A percentile compares a stretch with the other conserved stretches of the same genome.
These are phyloP conservation scores for Fraxinus anomala DNA, from an alignment of 257 asterid genomes.

Conservation along the genomic window DNA sequence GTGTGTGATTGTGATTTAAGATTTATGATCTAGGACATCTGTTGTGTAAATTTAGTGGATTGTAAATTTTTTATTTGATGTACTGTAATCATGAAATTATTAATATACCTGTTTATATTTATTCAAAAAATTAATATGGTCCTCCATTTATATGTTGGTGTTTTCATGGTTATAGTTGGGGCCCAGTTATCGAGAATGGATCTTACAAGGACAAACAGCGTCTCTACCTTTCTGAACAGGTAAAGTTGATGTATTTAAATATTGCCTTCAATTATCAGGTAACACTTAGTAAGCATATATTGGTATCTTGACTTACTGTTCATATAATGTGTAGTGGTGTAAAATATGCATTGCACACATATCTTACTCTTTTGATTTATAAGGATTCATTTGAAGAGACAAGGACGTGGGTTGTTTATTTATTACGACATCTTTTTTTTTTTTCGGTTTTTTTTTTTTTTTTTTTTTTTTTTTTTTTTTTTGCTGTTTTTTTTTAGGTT, in stretches of 20 bases:
- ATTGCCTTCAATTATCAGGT: background rate
- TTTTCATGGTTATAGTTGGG: conserved; percentile 70
- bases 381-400: background rate
- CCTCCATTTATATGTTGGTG: background rate
- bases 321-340: background rate
- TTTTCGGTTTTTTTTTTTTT: too few relatives aligned
- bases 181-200: conserved; percentile 74
- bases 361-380: background rate
- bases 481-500: too few relatives aligned
- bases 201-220: conserved; percentile 72
- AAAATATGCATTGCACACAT: background rate
- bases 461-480: too few relatives aligned
- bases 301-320: background rate
- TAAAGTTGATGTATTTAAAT: conserved; percentile 19
- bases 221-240: conserved; percentile 96
- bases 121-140: background rate
- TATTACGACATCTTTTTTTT: background rate
- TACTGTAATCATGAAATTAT: background rate
- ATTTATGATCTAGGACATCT: background rate
- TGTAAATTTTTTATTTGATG: background rate
- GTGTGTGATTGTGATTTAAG: background rate
- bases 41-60: background rate
- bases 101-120: background rate
- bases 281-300: background rate
- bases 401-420: background rate